Evolutionary conservation across 352 stramenopile genomes (phyloP).

Genomic region (Phytophthora melonis): DNA sequence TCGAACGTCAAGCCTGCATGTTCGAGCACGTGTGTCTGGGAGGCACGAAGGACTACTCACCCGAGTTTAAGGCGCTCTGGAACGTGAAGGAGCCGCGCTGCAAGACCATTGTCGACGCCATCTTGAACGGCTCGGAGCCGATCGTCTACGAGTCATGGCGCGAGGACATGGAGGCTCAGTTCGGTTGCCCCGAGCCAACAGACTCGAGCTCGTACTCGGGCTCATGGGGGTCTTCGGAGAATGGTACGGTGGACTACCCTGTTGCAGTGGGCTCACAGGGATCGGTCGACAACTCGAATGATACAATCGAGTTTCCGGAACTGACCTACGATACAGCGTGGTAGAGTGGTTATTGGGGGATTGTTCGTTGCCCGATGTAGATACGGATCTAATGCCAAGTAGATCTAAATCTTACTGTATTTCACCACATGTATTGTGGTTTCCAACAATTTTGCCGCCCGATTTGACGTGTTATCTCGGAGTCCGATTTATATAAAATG

Average conservation of each 20-base stretch:
- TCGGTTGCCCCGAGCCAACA: slow-evolving; percentile 49
- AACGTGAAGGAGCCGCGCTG: slow-evolving; percentile 49
- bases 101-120: slow-evolving; percentile 57
- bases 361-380: not conserved
- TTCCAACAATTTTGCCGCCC: no score
- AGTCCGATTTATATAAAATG: no score
- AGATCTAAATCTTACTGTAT: no score
- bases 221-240: not conserved
- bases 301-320: slow-evolving; percentile 34
- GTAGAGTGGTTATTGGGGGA: not conserved
- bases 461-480: no score
- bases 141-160: slow-evolving; percentile 52
- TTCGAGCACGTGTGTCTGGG: slow-evolving; percentile 65
- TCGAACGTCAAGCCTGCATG: slow-evolving; percentile 68
- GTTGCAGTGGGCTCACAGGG: not conserved
- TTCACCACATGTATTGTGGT: no score
- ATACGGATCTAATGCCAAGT: not conserved
- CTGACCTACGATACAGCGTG: not conserved
- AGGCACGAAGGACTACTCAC: slow-evolving; percentile 52
- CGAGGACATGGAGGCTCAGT: slow-evolving; percentile 44
- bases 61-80: slow-evolving; percentile 61
- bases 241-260: not conserved
- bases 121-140: slow-evolving; percentile 39
- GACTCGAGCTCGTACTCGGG: slow-evolving; percentile 16
- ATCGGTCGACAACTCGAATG: slow-evolving; percentile 20